A percentile compares a stretch with the other conserved stretches of the same genome.
These are phyloP conservation scores for Zymoseptoria passerinii DNA, from an alignment of 2,329 filamentous ascomycete species.

Conservation along the genomic window DNA sequence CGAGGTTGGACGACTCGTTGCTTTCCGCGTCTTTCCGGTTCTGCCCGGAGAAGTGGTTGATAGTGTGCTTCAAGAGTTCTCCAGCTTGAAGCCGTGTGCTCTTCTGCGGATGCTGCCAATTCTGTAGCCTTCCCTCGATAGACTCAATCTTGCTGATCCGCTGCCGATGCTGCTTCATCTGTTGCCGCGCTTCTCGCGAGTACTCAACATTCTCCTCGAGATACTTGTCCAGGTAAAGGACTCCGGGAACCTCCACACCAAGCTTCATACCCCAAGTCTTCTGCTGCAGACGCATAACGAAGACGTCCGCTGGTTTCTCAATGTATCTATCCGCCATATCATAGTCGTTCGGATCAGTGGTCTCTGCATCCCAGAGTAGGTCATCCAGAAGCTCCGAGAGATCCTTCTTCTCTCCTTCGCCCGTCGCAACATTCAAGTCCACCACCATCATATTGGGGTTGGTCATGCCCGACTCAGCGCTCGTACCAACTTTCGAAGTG, in stretches of 20 bases:
- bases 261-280: slow-evolving; percentile 28
- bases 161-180: slow-evolving; percentile 29
- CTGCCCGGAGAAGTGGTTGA: slow-evolving; percentile 26
- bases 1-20: slow-evolving; percentile 9
- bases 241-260: slow-evolving; percentile 44
- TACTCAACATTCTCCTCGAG: slow-evolving; percentile 43
- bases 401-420: slow-evolving; percentile 11
- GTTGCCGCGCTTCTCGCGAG: slow-evolving; percentile 40
- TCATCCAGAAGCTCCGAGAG: slow-evolving; percentile 24
- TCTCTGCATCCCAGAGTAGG: slow-evolving; percentile 25
- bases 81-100: slow-evolving; percentile 30
- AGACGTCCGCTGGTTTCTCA: slow-evolving; percentile 44
- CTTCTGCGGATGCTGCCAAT: slow-evolving; percentile 25
- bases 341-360: slow-evolving; percentile 10
- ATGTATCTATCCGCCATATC: slow-evolving; percentile 28
- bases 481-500: slow-evolving; percentile 21
- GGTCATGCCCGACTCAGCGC: slow-evolving; percentile 14
- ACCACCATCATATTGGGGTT: slow-evolving; percentile 14
- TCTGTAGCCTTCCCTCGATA: slow-evolving; percentile 31
- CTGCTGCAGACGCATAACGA: slow-evolving; percentile 43
- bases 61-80: slow-evolving; percentile 29
- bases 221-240: slow-evolving; percentile 54
- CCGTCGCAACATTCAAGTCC: slow-evolving; percentile 10
- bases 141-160: slow-evolving; percentile 27
- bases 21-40: slow-evolving; percentile 20